A percentile compares a stretch with the other conserved stretches of the same genome.
Evolutionary conservation across 164 flowering plant species (phyloP).

Genomic region (Magnolia changhungtana): DNA sequence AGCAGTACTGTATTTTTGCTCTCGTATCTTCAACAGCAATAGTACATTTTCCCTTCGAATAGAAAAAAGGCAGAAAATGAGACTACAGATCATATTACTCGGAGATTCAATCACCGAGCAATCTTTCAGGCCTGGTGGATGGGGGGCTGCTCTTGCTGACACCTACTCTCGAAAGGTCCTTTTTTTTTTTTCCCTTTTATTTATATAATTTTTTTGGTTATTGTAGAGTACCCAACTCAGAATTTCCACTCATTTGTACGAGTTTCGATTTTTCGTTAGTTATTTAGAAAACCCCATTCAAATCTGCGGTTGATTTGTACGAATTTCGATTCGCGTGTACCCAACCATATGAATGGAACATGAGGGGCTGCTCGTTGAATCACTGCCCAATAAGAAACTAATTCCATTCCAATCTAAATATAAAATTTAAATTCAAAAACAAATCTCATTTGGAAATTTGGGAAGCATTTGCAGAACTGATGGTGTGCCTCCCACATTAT

Average conservation of each 20-base stretch:
- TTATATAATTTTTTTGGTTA: background rate
- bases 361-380: too few relatives aligned
- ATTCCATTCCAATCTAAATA: too few relatives aligned
- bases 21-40: background rate
- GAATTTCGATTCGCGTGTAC: background rate
- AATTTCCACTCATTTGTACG: background rate
- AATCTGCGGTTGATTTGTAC: background rate
- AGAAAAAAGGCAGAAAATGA: conserved; percentile 29
- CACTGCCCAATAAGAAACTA: too few relatives aligned
- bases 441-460: too few relatives aligned
- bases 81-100: conserved; percentile 72
- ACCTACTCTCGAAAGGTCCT: conserved; percentile 81
- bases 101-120: conserved; percentile 93
- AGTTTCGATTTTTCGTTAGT: background rate
- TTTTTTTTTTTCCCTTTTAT: background rate
- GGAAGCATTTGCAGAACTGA: too few relatives aligned
- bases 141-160: conserved; percentile 84
- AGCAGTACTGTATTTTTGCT: background rate
- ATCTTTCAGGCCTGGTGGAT: conserved; percentile 73
- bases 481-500: too few relatives aligned
- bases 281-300: background rate
- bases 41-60: too few relatives aligned
- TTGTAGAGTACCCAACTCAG: background rate
- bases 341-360: too few relatives aligned
- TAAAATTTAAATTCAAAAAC: too few relatives aligned